A percentile compares a stretch with the other conserved stretches of the same genome.
phyloP scores from a whole-genome alignment of 306 rosid genomes.

The Senna siamea region DNA sequence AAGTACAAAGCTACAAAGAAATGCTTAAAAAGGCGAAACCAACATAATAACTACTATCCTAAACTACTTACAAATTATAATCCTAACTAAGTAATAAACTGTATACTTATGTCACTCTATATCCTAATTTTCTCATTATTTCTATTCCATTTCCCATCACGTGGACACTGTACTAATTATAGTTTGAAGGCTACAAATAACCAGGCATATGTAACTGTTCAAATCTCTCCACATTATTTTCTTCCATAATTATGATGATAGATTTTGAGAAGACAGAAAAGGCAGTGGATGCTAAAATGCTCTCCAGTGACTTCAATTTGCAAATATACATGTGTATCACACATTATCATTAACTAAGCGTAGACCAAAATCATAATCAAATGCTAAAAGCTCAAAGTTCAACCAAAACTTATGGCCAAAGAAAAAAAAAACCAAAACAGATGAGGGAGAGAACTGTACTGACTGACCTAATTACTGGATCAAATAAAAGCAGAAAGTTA shows the following conservation, averaged over 20 bases:
- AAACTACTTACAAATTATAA: too few species aligned
- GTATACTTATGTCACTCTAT: not conserved
- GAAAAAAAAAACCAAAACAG: too few species aligned
- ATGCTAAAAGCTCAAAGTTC: slow-evolving; percentile 7
- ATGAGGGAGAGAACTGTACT: not conserved
- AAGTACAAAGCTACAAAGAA: too few species aligned
- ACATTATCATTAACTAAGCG: not conserved
- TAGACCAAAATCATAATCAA: slow-evolving; percentile 5
- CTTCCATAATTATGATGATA: not conserved
- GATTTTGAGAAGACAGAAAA: not conserved
- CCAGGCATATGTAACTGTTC: not conserved
- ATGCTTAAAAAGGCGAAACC: too few species aligned
- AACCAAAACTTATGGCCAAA: too few species aligned
- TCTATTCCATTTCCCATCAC: not conserved
- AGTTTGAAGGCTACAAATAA: not conserved
- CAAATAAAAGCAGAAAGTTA: not conserved
- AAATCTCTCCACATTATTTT: not conserved
- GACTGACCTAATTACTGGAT: not conserved
- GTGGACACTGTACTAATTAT: not conserved
- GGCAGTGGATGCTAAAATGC: not conserved
- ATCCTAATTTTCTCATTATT: not conserved
- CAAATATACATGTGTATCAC: not conserved
- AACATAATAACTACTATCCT: too few species aligned
- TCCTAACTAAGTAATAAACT: too few species aligned
- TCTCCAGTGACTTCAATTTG: slow-evolving; percentile 2